Percentiles rank a stretch among this genome's conserved stretches.
phyloP scores from a whole-genome alignment of 805 yeast species.

The Lipomyces spencermartinsiae region DNA sequence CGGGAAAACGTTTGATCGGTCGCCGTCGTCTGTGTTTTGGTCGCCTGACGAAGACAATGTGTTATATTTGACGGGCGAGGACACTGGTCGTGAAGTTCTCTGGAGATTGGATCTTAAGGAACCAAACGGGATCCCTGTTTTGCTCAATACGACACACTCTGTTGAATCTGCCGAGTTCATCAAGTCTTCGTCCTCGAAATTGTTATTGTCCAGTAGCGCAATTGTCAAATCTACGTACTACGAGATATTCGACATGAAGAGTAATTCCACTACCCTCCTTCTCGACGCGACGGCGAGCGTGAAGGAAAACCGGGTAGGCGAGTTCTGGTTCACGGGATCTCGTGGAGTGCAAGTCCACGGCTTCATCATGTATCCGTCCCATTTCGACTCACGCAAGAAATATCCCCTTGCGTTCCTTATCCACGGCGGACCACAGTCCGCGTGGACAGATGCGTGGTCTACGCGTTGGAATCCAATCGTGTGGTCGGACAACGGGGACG shows the following conservation, averaged over 20 bases:
- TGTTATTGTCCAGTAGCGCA: constrained; percentile 25
- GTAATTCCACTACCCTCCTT: constrained; percentile 17
- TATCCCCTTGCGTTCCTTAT: constrained; percentile 42
- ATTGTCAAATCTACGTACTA: constrained; percentile 34
- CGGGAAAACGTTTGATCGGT: constrained; percentile 31
- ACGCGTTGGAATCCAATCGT: constrained; percentile 43
- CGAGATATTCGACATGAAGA: constrained; percentile 22
- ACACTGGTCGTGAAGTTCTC: constrained; percentile 28
- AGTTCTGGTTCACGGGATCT: constrained; percentile 42
- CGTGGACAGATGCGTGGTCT: constrained; percentile 42
- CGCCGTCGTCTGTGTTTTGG: constrained; percentile 34
- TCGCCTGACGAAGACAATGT: constrained; percentile 23
- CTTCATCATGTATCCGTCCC: constrained; percentile 37
- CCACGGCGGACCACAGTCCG: constrained; percentile 44
- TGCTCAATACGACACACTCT: constrained; percentile 29
- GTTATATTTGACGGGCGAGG: constrained; percentile 33
- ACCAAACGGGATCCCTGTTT: constrained; percentile 16
- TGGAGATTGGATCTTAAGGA: constrained; percentile 26
- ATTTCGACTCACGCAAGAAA: constrained; percentile 34
- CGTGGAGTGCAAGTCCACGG: constrained; percentile 39
- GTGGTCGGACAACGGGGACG: constrained; percentile 40
- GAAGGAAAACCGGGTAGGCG: constrained; percentile 31
- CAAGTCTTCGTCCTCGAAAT: constrained; percentile 14
- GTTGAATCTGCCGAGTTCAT: constrained; percentile 25
- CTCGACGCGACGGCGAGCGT: constrained; percentile 27